phyloP scores from a whole-genome alignment of 2,329 filamentous ascomycete species.

The Colletotrichum aenigma region DNA sequence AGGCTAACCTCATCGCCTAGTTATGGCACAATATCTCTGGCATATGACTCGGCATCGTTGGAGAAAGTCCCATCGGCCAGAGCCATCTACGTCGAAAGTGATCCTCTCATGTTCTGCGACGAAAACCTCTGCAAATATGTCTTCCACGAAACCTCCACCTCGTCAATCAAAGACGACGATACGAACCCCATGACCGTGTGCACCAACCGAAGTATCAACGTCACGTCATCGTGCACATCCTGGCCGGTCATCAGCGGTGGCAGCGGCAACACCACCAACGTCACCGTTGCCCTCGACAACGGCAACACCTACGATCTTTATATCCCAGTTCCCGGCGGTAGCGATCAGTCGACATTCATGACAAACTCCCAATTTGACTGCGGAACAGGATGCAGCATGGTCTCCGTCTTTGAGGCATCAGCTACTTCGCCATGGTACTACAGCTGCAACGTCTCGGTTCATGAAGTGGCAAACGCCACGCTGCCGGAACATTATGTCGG shows the following conservation, averaged over 20 bases:
- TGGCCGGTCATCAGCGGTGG: conserved; percentile 34
- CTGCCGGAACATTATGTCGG: conserved; percentile 39
- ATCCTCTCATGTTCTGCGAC: conserved; percentile 25
- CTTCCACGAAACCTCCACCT: conserved; percentile 37
- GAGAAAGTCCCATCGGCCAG: conserved; percentile 29
- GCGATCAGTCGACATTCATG: conserved; percentile 40
- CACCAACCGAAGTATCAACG: conserved; percentile 35
- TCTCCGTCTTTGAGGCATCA: conserved; percentile 43
- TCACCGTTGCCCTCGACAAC: conserved; percentile 28
- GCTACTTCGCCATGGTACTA: conserved; percentile 42
- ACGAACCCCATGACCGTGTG: conserved; percentile 27
- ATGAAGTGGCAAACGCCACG: conserved; percentile 34
- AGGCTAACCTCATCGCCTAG: conserved; percentile 21
- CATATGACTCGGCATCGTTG: conserved; percentile 24
- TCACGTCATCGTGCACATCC: conserved; percentile 31
- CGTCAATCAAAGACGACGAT: conserved; percentile 1
- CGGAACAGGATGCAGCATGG: conserved; percentile 28
- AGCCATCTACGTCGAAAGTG: conserved; percentile 31
- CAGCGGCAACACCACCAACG: conserved; percentile 28
- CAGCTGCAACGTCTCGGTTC: conserved; percentile 41
- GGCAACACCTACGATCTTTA: neutral
- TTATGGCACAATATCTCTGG: conserved; percentile 41
- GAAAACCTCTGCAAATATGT: conserved; percentile 32
- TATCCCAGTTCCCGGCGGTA: conserved; percentile 31
- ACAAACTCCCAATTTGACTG: conserved; percentile 29